Percentiles rank a stretch among this genome's conserved stretches.
Conservation (phyloP, 163 green algal species). For the Scenedesmus sp. region DNA sequence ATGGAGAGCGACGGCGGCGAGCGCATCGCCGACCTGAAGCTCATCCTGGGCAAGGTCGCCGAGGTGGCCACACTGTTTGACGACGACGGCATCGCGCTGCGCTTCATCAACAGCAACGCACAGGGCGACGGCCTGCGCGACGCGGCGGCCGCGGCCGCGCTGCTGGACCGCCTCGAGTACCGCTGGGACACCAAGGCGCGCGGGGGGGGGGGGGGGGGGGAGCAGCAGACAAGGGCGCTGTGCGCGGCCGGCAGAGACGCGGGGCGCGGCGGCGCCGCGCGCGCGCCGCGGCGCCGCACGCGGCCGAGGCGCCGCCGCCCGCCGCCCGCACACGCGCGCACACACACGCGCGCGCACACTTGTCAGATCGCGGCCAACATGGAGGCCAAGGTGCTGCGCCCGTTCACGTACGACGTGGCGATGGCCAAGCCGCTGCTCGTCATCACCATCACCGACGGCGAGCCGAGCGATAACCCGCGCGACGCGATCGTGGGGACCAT, state of each 20-base stretch:
- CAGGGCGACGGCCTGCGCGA: conserved; percentile 56
- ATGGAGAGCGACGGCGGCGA: conserved; percentile 45
- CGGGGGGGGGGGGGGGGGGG: too few species aligned
- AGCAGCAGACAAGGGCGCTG: too few species aligned
- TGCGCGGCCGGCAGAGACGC: too few species aligned
- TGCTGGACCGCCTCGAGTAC: conserved; percentile 22
- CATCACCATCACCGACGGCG: conserved; percentile 57
- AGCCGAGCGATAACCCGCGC: conserved; percentile 49
- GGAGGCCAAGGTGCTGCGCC: conserved; percentile 34
- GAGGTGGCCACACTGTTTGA: conserved; percentile 59
- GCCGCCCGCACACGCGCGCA: too few species aligned
- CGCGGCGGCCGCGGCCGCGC: conserved; percentile 43
- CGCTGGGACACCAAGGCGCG: conserved; percentile 5
- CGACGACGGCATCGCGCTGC: conserved; percentile 53
- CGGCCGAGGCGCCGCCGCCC: too few species aligned
- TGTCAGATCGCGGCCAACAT: conserved; percentile 19
- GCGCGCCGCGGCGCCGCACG: too few species aligned
- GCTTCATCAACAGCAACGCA: conserved; percentile 57
- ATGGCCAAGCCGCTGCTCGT: conserved; percentile 46
- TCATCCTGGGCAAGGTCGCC: conserved; percentile 51
- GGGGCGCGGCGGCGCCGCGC: too few species aligned
- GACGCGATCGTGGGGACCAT: conserved; percentile 39
- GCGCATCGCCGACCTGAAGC: conserved; percentile 57
- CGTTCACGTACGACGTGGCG: conserved; percentile 1
- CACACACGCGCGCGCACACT: not conserved